Percentiles rank a stretch among this genome's conserved stretches.
Evolutionary conservation across 1,284 basidiomycete genomes (phyloP).

Genomic region (Microbotryum saponariae): DNA sequence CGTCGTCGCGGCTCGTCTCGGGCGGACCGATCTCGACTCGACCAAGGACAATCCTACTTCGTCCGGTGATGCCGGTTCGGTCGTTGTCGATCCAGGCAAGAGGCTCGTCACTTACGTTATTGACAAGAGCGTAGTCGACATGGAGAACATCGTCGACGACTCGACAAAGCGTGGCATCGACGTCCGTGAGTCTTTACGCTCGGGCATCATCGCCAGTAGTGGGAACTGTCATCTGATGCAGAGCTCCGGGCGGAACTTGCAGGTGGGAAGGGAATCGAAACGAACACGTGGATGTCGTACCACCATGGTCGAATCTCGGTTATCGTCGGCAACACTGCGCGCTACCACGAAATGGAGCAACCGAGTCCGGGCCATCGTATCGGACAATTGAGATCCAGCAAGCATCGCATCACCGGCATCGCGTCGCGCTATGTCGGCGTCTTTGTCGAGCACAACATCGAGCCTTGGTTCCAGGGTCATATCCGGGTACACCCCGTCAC

Average conservation of each 20-base stretch:
- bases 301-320: not conserved
- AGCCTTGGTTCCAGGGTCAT: slow-evolving; percentile 8
- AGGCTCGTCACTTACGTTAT: slow-evolving; percentile 3
- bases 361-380: not conserved
- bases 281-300: slow-evolving; percentile 6
- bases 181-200: not conserved
- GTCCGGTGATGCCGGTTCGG: slow-evolving; percentile 4
- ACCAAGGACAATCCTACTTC: slow-evolving; percentile 6
- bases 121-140: not conserved
- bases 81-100: not conserved
- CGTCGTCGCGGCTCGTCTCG: slow-evolving; percentile 7
- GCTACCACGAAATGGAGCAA: slow-evolving; percentile 16
- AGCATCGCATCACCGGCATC: slow-evolving; percentile 12
- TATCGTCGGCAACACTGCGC: slow-evolving; percentile 8
- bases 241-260: not conserved
- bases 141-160: slow-evolving; percentile 13
- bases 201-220: too few relatives aligned
- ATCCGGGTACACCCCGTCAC: slow-evolving; percentile 15
- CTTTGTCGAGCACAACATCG: slow-evolving; percentile 5
- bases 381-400: not conserved
- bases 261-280: slow-evolving; percentile 15
- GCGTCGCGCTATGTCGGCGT: slow-evolving; percentile 4
- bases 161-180: slow-evolving; percentile 2
- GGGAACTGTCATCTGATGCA: too few relatives aligned
- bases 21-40: slow-evolving; percentile 15